phyloP scores from a whole-genome alignment of 2,329 filamentous ascomycete species.

The Talaromyces amestolkiae region DNA sequence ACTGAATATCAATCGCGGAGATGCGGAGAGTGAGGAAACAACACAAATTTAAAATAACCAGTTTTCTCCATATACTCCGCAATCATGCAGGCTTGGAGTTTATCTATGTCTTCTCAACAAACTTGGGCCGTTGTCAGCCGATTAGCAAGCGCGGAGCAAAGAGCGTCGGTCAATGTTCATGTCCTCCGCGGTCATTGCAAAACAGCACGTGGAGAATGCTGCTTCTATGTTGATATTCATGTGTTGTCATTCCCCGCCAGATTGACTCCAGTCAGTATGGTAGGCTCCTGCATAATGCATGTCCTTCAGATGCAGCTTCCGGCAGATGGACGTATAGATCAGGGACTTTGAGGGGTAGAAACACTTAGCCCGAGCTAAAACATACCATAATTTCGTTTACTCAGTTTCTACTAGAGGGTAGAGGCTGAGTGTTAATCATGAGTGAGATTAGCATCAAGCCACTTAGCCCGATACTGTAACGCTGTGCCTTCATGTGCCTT shows the following conservation, averaged over 20 bases:
- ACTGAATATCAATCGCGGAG: constrained; percentile 10
- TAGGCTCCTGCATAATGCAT: constrained; percentile 9
- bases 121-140: neutral
- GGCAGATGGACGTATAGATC: constrained; percentile 1
- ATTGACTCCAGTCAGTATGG: neutral
- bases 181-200: neutral
- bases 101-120: neutral
- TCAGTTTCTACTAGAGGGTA: neutral
- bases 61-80: neutral
- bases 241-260: neutral
- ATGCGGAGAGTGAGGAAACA: constrained; percentile 5
- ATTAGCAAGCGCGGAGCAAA: neutral
- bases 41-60: neutral
- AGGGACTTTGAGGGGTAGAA: neutral
- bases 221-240: neutral
- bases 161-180: neutral
- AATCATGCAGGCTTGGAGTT: neutral
- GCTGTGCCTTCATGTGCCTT: constrained; percentile 8
- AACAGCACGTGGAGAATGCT: neutral
- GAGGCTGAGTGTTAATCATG: neutral
- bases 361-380: constrained; percentile 6
- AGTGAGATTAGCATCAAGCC: neutral
- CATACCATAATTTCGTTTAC: neutral
- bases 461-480: constrained; percentile 1
- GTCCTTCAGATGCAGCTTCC: neutral